Conservation (phyloP, 1,284 basidiomycete species). For the Naganishia sp. region DNA sequence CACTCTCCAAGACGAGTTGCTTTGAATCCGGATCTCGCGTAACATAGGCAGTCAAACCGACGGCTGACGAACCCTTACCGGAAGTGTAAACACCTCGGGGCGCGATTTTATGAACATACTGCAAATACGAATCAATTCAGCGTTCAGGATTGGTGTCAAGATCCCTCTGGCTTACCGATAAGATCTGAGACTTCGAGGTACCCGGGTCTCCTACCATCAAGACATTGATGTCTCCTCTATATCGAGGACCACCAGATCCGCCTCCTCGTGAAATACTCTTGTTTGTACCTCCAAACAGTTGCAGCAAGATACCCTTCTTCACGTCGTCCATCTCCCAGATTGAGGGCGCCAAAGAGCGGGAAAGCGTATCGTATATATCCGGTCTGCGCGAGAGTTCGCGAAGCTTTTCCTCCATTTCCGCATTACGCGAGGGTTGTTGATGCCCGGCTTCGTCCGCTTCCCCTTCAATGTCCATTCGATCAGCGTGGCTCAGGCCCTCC, state of each 20-base stretch:
- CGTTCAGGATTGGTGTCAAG: background rate
- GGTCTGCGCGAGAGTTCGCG: slow-evolving; percentile 69
- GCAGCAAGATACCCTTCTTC: slow-evolving; percentile 94
- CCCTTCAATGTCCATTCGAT: slow-evolving; percentile 52
- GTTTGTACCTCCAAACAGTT: slow-evolving; percentile 96
- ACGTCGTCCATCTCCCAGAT: slow-evolving; percentile 99
- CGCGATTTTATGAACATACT: slow-evolving; percentile 99
- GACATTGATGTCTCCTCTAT: slow-evolving; percentile 97
- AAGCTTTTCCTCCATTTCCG: slow-evolving; percentile 63
- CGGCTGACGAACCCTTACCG: slow-evolving; percentile 96
- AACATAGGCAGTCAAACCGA: slow-evolving; percentile 96
- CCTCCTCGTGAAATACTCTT: slow-evolving; percentile 91
- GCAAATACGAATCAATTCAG: slow-evolving; percentile 3
- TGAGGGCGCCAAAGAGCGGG: slow-evolving; percentile 84
- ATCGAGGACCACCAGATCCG: slow-evolving; percentile 90
- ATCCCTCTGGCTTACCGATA: slow-evolving; percentile 63
- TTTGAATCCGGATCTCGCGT: slow-evolving; percentile 97
- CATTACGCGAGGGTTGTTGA: slow-evolving; percentile 54
- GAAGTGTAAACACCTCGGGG: slow-evolving; percentile 96
- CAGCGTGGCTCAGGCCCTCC: slow-evolving; percentile 55
- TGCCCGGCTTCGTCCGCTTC: slow-evolving; percentile 57
- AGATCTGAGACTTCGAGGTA: slow-evolving; percentile 93
- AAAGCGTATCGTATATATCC: slow-evolving; percentile 85
- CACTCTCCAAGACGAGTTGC: slow-evolving; percentile 95
- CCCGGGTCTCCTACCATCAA: slow-evolving; percentile 96